Evolutionary conservation across 2,329 filamentous ascomycete genomes (phyloP).

Genomic region (Cladophialophora carrionii): DNA sequence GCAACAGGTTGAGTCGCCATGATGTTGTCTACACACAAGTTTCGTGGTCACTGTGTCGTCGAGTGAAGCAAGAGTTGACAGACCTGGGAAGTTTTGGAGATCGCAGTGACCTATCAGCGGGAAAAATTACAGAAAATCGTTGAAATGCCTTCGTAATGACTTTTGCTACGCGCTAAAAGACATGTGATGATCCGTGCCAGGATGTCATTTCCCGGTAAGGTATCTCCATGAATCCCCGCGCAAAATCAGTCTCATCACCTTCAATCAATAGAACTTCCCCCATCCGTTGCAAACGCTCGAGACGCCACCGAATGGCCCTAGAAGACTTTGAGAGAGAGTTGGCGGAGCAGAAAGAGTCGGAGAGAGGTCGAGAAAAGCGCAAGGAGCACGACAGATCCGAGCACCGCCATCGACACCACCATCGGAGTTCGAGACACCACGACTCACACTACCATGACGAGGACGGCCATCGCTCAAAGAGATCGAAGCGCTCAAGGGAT

Average conservation of each 20-base stretch:
- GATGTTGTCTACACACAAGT: slow-evolving; percentile 34
- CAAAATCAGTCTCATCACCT: background rate
- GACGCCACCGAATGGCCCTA: slow-evolving; percentile 56
- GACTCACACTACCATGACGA: slow-evolving; percentile 58
- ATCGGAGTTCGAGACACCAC: slow-evolving; percentile 46
- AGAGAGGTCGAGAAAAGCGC: slow-evolving; percentile 45
- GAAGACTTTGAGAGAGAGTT: slow-evolving; percentile 79
- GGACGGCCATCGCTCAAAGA: slow-evolving; percentile 52
- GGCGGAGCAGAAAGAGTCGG: slow-evolving; percentile 52
- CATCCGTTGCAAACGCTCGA: background rate
- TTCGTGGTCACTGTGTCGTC: background rate
- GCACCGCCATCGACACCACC: slow-evolving; percentile 40
- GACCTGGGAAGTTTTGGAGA: background rate
- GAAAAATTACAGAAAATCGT: background rate
- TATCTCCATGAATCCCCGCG: background rate
- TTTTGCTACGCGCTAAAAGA: background rate
- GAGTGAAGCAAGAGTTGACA: background rate
- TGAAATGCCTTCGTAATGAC: background rate
- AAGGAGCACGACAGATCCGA: slow-evolving; percentile 50
- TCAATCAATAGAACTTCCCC: background rate
- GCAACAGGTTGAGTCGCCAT: slow-evolving; percentile 67
- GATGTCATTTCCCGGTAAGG: background rate
- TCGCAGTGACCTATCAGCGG: background rate
- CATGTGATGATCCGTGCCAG: background rate
- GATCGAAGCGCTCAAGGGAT: slow-evolving; percentile 49